Evolutionary conservation across 305 asterid genomes (phyloP).

Genomic region (Fraxinus sp.): DNA sequence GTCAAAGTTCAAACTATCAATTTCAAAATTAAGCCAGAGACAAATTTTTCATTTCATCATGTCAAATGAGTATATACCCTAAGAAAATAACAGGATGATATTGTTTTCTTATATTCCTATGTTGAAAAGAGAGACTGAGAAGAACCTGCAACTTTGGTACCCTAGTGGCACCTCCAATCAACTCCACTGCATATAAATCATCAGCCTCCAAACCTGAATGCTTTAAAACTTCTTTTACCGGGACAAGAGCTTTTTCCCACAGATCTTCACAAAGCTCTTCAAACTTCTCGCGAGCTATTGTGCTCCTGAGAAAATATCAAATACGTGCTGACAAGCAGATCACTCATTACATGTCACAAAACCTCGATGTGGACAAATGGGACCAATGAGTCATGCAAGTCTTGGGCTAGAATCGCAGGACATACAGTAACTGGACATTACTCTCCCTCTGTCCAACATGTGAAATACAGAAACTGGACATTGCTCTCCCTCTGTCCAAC

Average conservation of each 20-base stretch:
- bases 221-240: slow-evolving; percentile 74
- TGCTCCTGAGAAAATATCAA: slow-evolving; percentile 57
- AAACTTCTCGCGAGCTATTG: slow-evolving; percentile 88
- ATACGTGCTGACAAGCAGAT: not conserved
- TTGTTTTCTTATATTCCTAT: not conserved
- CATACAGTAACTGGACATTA: not conserved
- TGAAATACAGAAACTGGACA: not conserved
- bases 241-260: slow-evolving; percentile 83
- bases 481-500: slow-evolving; percentile 2
- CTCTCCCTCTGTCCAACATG: slow-evolving; percentile 4
- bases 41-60: slow-evolving; percentile 1
- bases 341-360: slow-evolving; percentile 6
- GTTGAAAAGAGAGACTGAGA: slow-evolving; percentile 12
- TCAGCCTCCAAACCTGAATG: slow-evolving; percentile 67
- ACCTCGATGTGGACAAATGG: not conserved
- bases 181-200: slow-evolving; percentile 87
- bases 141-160: slow-evolving; percentile 94
- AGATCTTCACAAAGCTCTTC: slow-evolving; percentile 90
- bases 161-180: slow-evolving; percentile 99
- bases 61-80: slow-evolving; percentile 1
- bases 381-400: not conserved
- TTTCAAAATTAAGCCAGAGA: slow-evolving; percentile 13
- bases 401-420: slow-evolving; percentile 1
- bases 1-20: slow-evolving; percentile 1
- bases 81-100: not conserved